A percentile compares a stretch with the other conserved stretches of the same genome.
Evolutionary conservation across 208 protist genomes (phyloP).

Genomic region (Porcisia hertigi): DNA sequence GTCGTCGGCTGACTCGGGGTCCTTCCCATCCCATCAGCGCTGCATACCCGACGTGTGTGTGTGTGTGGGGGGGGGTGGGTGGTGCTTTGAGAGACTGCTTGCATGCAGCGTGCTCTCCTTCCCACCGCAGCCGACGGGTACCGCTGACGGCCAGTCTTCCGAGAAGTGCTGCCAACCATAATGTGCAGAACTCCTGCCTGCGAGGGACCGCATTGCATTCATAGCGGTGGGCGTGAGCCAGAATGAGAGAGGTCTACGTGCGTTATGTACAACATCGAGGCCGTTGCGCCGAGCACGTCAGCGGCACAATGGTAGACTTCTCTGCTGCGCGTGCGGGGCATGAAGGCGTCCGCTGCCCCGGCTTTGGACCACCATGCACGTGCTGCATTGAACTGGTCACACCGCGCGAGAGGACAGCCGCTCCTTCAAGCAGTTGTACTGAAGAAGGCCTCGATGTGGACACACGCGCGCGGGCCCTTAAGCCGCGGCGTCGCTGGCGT

Average conservation of each 20-base stretch:
- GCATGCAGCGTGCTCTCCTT: constrained; percentile 50
- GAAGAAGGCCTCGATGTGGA: constrained; percentile 46
- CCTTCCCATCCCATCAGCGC: neutral
- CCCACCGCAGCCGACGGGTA: constrained; percentile 62
- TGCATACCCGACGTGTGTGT: constrained; percentile 18
- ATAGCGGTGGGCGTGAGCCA: constrained; percentile 25
- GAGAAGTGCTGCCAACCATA: constrained; percentile 36
- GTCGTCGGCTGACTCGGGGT: no score
- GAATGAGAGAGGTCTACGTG: constrained; percentile 22
- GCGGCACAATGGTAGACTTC: constrained; percentile 70
- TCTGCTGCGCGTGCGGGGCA: constrained; percentile 62
- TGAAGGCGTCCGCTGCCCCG: constrained; percentile 64
- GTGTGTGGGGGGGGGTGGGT: constrained; percentile 12
- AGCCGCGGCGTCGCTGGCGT: constrained; percentile 52
- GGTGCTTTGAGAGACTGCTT: constrained; percentile 20
- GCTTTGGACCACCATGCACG: constrained; percentile 68
- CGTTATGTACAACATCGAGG: constrained; percentile 24
- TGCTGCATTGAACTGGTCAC: constrained; percentile 43
- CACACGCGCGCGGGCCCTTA: constrained; percentile 47
- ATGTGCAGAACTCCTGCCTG: constrained; percentile 13
- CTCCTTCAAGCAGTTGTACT: constrained; percentile 58
- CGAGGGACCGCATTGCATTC: constrained; percentile 32
- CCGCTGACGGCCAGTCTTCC: constrained; percentile 61
- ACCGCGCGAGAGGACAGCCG: constrained; percentile 58
- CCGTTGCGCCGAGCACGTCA: constrained; percentile 26